A percentile compares a stretch with the other conserved stretches of the same genome.
Evolutionary conservation across 2,329 filamentous ascomycete species (phyloP).

Genomic region (Penicillium hordei): DNA sequence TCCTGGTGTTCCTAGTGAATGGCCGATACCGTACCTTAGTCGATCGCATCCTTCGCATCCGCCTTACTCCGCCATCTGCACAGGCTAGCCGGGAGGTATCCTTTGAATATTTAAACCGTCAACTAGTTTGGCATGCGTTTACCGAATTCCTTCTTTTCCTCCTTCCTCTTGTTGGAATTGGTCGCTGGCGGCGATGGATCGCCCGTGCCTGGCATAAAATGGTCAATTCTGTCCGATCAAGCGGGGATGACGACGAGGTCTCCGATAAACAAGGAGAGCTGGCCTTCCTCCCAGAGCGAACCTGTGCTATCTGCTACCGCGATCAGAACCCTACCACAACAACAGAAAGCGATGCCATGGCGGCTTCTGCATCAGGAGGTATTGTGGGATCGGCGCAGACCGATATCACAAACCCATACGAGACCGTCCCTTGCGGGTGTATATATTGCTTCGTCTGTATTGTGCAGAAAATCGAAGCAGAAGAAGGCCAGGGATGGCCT

Average conservation of each 20-base stretch:
- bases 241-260: conserved; percentile 51
- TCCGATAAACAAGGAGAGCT: conserved; percentile 66
- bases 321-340: conserved; percentile 76
- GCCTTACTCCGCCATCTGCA: conserved; percentile 78
- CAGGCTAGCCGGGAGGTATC: conserved; percentile 89
- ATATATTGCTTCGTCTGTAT: conserved; percentile 96
- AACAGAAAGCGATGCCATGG: conserved; percentile 73
- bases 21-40: conserved; percentile 88
- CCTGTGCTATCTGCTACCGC: conserved; percentile 95
- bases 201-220: conserved; percentile 80
- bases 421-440: conserved; percentile 83
- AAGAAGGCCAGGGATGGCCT: conserved; percentile 91
- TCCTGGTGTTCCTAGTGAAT: conserved; percentile 86
- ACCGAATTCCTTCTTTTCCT: conserved; percentile 98
- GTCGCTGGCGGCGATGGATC: conserved; percentile 90
- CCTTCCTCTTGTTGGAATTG: conserved; percentile 92
- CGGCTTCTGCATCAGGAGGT: conserved; percentile 65
- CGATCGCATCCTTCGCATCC: conserved; percentile 79
- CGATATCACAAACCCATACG: conserved; percentile 95
- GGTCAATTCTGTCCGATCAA: conserved; percentile 59
- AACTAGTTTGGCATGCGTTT: conserved; percentile 99
- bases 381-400: conserved; percentile 86
- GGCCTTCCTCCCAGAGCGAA: conserved; percentile 83
- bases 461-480: conserved; percentile 82
- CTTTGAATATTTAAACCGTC: conserved; percentile 95